These are phyloP conservation scores for Begonia fuchsioides DNA, from an alignment of 306 rosid species.

Conservation along the genomic window DNA sequence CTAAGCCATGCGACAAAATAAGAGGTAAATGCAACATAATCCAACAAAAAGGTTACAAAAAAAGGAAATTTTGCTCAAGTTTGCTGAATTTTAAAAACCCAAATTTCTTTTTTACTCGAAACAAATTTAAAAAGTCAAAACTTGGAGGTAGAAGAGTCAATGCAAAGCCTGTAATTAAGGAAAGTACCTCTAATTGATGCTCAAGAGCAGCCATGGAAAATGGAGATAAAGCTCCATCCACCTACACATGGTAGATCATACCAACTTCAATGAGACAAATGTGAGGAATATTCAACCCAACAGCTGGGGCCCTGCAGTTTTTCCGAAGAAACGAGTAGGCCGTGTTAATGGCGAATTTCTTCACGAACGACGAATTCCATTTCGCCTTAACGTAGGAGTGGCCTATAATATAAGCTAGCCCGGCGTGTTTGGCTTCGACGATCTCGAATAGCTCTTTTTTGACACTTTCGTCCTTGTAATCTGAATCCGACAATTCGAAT, in stretches of 20 bases:
- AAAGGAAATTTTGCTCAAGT: no score
- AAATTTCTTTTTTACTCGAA: no score
- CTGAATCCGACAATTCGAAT: conserved; percentile 40
- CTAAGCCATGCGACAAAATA: no score
- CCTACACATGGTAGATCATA: conserved; percentile 56
- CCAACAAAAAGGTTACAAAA: no score
- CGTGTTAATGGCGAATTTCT: conserved; percentile 45
- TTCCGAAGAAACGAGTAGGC: conserved; percentile 73
- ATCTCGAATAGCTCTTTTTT: conserved; percentile 76
- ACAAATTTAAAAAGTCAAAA: no score
- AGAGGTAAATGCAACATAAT: no score
- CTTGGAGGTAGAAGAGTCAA: no score
- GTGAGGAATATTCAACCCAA: conserved; percentile 71
- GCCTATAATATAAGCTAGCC: conserved; percentile 69
- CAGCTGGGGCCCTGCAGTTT: conserved; percentile 74
- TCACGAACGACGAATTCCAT: conserved; percentile 47
- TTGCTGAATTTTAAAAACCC: no score
- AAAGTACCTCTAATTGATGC: no score
- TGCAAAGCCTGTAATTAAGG: no score
- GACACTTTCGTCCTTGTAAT: conserved; percentile 45
- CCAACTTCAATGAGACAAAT: conserved; percentile 81
- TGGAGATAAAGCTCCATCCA: neutral
- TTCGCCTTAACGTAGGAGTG: conserved; percentile 67
- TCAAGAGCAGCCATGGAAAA: no score
- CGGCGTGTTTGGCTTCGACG: conserved; percentile 72